These are phyloP conservation scores for Triticum timopheevii DNA, from an alignment of 176 grass and related monocot genomes.

Conservation along the genomic window DNA sequence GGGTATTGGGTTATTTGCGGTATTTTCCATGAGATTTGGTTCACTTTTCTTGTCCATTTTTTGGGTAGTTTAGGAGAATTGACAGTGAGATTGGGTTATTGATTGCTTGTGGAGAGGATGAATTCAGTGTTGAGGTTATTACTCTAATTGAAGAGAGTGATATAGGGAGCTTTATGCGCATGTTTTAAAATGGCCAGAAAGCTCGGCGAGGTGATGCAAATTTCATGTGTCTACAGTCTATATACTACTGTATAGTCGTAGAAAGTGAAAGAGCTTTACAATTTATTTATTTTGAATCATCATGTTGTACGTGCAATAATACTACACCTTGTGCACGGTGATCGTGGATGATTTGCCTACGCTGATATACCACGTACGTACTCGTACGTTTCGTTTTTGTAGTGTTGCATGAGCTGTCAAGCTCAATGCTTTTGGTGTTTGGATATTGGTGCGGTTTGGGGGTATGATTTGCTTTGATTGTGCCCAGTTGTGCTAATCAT, in stretches of 20 bases:
- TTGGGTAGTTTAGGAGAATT: conserved; percentile 21
- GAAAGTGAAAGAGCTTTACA: conserved; percentile 26
- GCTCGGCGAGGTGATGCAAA: conserved; percentile 27
- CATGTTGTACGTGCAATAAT: not conserved
- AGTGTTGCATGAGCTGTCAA: conserved; percentile 33
- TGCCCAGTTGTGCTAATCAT: conserved; percentile 11
- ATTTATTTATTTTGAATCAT: not conserved
- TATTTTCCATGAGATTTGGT: not conserved
- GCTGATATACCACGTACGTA: not conserved
- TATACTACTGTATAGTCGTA: not conserved
- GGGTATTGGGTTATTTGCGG: not conserved
- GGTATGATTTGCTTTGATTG: conserved; percentile 28
- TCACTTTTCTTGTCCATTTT: conserved; percentile 1
- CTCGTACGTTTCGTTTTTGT: not conserved
- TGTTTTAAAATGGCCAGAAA: conserved; percentile 57
- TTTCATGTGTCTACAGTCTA: conserved; percentile 6
- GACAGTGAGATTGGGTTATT: conserved; percentile 23
- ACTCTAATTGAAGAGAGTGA: conserved; percentile 14
- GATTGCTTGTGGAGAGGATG: conserved; percentile 24
- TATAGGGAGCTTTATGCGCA: conserved; percentile 27
- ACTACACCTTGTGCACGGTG: conserved; percentile 22
- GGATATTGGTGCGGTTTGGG: conserved; percentile 2
- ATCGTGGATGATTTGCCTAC: not conserved
- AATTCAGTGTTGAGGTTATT: not conserved
- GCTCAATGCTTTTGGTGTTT: not conserved